phyloP scores from a whole-genome alignment of 768 basidiomycete genomes.

The Naganishia randhawae region DNA sequence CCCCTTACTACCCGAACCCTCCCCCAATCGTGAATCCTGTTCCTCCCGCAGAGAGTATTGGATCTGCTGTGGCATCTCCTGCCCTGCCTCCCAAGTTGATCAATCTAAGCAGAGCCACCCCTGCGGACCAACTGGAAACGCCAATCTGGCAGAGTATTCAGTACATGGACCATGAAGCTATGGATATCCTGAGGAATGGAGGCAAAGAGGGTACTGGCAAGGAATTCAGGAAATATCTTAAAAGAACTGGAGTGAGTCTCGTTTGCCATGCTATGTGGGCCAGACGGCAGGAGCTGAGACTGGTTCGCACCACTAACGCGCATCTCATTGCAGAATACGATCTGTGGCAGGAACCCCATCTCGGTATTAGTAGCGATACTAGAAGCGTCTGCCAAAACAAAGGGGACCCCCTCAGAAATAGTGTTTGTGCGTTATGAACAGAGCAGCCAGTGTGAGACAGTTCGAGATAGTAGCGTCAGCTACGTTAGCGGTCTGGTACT shows the following conservation, averaged over 20 bases:
- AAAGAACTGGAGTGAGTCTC: slow-evolving; percentile 43
- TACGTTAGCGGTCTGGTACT: slow-evolving; percentile 71
- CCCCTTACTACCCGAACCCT: slow-evolving; percentile 44
- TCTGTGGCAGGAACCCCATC: slow-evolving; percentile 94
- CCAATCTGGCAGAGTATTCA: slow-evolving; percentile 81
- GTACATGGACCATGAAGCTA: slow-evolving; percentile 79
- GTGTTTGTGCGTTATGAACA: slow-evolving; percentile 93
- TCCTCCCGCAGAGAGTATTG: slow-evolving; percentile 38
- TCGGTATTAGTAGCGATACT: slow-evolving; percentile 82
- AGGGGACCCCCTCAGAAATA: slow-evolving; percentile 51
- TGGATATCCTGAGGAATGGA: slow-evolving; percentile 54
- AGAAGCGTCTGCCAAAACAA: slow-evolving; percentile 37
- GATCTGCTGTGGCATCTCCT: slow-evolving; percentile 37
- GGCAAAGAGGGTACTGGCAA: slow-evolving; percentile 36
- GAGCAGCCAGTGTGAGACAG: slow-evolving; percentile 67
- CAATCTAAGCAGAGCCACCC: slow-evolving; percentile 45
- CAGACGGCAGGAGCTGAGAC: too few relatives aligned
- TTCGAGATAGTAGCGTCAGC: slow-evolving; percentile 85
- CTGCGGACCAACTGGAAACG: slow-evolving; percentile 39
- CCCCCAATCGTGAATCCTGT: slow-evolving; percentile 37
- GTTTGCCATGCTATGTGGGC: slow-evolving; percentile 58
- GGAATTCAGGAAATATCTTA: slow-evolving; percentile 46
- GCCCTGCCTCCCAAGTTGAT: slow-evolving; percentile 55
- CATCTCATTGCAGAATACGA: slow-evolving; percentile 89
- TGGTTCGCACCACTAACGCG: slow-evolving; percentile 64